Base-by-base conservation (phyloP, 305 asterid genomes). In the Plantago rigida region DNA sequence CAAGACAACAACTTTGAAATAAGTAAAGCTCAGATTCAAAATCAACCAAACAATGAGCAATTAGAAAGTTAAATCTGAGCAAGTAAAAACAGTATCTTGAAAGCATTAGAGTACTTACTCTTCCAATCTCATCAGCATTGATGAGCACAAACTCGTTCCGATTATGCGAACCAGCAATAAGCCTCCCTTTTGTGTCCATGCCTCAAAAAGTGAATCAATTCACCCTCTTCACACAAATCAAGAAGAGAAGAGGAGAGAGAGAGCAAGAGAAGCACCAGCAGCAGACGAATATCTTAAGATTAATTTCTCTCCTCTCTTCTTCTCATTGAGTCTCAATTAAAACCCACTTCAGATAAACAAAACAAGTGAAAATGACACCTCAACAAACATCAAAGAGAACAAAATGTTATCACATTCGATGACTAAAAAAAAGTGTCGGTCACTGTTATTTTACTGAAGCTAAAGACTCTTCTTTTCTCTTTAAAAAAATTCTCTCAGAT, bases 91-190 rank as follows among this genome's bases (percentile, higher is more conserved):
- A 41, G 17, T 12, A 62, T 47, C 15, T 56, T n/a, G 5, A 44
- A n/a, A 63, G 12, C 28, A 51, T 17, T 1, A 47, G 26, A 22
- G 13, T 3, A 60, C 73, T 77, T 56, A 84, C 94, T 69, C 82
- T 78, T 68, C 94, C 94, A 84, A 84, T 78, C 56, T 84, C 94
- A 80, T 84, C 94, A 66, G 94, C 94, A 84, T 84, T 82, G 78
- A 84, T 84, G 52, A 84, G 70, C 12, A 84, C 87, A 67, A 84
- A 84, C 73, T 84, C 94, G 70, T 84, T 84, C 77, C 94, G 69
- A 61, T 84, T 84, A 63, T 84, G 94, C 56, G 89, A 84, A 64
- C 94, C 94, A 68, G 94, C 94, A 71, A 84, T 65, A 66, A 84
- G 89, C 79, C 94, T 80, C 64, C 94, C 94, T 29, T 76, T 82